Base-by-base conservation (phyloP, 1,284 basidiomycete genomes). In the Malassezia sp. region DNA sequence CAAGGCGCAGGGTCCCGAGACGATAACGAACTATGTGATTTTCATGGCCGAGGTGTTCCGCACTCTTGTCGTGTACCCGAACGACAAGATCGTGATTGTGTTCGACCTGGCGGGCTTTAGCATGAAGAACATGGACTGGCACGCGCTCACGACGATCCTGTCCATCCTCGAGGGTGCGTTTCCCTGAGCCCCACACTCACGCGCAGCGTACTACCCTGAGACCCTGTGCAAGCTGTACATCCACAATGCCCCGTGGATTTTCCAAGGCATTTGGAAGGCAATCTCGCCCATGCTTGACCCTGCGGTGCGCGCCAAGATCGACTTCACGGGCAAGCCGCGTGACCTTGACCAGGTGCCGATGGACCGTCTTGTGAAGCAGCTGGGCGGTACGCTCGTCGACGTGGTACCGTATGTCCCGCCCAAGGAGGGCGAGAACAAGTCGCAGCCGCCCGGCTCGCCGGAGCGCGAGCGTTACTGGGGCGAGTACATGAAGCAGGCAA, bases 201-300 rank as follows among this genome's bases (percentile, higher is more conserved):
- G n/a, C n/a, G n/a, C n/a, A n/a, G n/a, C 66, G 4, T 71, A 72
- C 57, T 72, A 71, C 47, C 71, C 71, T 3, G 71, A 72, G 45
- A 69, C 68, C 15, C 63, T 73, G 18, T 63, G 58, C 26, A 63
- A 57, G 33, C 61, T 72, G 28, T 63, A 67, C 45, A 63, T 72
- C 33, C 64, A 72, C 58, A 62, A 67, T 11, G 70, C 71, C 1
- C 71, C 71, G 2, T 72, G 71, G 71, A 67, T 73, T 39, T 72
- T 73, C 54, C 58, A 63, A 24, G 71, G 71, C 20, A 61, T 67
- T 53, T 67, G 62, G 65, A 66, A 63, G 49, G 57, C 63, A 8
- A 50, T 69, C 29, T 52, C 57, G n/a, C 65, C 63, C 27, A 60
- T 69, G 59, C 61, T 69, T 14, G 66, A 69, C 52, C 63, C 66